Base-by-base conservation (phyloP, 805 yeast genomes). In the Hemisphaericaspora nanyangensis region DNA sequence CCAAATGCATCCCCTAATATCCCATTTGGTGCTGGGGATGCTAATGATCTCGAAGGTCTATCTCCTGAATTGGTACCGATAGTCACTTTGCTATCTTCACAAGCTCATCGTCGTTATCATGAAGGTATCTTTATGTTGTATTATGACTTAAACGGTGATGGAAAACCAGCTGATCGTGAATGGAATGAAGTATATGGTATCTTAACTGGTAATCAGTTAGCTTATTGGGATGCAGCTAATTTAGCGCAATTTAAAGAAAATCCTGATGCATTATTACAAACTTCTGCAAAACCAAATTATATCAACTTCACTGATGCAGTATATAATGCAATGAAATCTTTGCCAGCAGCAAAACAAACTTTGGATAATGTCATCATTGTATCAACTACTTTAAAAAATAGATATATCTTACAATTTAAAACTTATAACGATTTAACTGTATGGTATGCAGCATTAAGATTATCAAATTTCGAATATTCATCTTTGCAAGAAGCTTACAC, bases 161-260 rank as follows among this genome's bases (percentile, higher is more conserved):
- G 99, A 7, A 76, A 81, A 40, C 90, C 96, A 0, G 80, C 83
- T 0, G 85, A 82, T 35, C 71, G 97, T 33, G 74, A 75, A 51
- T 93, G 99, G 99, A 72, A 75, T 39, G 96, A 93, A 63, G 96
- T 90, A 17, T 93, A 85, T 58, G 98, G 95, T 31, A 87, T 86
- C 12, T 68, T 93, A 30, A 79, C 87, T 4, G 99, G 99, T 16
- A 86, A 87, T 42, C 95, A 91, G 52, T 67, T 93, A 44, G 95
- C 97, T 0, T 77, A 87, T 45, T 93, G 98, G 97, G 89, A 89
- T 56, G 87, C 88, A 3, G 79, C 78, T 29, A 72, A 72, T 41
- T 56, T 85, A 41, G 78, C 82, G 11, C 71, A 68, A 44, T 72
- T 73, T 45, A 65, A 68, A 40, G 64, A 74, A 39, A 70, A 76